Evolutionary conservation across 2,329 filamentous ascomycete species (phyloP).

Genomic region (Lithohypha guttulata): DNA sequence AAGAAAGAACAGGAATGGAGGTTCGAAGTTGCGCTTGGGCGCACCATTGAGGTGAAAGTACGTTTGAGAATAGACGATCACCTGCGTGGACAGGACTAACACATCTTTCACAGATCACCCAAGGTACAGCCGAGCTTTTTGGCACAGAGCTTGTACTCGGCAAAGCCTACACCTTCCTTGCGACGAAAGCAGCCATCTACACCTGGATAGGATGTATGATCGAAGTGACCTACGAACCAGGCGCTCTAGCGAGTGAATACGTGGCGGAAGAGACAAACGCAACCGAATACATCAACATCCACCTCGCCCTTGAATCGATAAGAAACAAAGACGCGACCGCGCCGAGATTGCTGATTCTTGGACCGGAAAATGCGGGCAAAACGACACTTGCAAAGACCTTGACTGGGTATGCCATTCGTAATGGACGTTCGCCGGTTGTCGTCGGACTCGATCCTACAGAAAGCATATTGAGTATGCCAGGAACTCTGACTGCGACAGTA

Average conservation of each 20-base stretch:
- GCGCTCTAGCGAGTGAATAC: constrained; percentile 52
- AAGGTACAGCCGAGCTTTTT: constrained; percentile 83
- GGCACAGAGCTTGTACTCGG: constrained; percentile 82
- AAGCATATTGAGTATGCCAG: constrained; percentile 65
- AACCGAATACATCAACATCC: constrained; percentile 70
- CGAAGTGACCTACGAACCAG: constrained; percentile 53
- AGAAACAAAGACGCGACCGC: constrained; percentile 54
- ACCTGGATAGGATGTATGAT: constrained; percentile 86
- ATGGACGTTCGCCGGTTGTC: constrained; percentile 63
- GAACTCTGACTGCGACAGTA: constrained; percentile 74
- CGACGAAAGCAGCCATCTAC: constrained; percentile 75
- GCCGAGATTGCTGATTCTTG: constrained; percentile 75
- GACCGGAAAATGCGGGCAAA: constrained; percentile 69
- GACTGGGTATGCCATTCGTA: constrained; percentile 66
- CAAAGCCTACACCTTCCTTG: constrained; percentile 68
- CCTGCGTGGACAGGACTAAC: constrained; percentile 3
- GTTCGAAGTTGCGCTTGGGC: constrained; percentile 56
- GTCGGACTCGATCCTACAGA: constrained; percentile 79
- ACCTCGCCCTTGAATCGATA: constrained; percentile 70
- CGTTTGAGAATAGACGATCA: constrained; percentile 8
- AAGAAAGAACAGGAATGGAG: constrained; percentile 64
- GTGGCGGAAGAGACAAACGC: constrained; percentile 70
- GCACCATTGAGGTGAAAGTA: constrained; percentile 44
- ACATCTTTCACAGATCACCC: constrained; percentile 45
- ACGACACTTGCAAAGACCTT: constrained; percentile 68